Conservation (phyloP, 2,329 filamentous ascomycete genomes). For the Colletotrichum echinochloae region DNA sequence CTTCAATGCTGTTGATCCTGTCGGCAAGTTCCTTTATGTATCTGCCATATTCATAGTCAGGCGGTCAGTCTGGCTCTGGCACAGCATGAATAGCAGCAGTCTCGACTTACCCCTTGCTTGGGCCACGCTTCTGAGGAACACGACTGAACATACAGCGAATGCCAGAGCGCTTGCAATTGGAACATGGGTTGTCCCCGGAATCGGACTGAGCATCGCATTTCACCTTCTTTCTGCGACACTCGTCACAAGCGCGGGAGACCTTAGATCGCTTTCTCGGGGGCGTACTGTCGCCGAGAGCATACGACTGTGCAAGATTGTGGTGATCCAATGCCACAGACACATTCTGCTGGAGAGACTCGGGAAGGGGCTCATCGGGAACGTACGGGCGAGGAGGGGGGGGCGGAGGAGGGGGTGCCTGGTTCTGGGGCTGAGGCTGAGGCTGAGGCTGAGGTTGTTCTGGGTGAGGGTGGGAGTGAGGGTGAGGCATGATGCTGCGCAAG, state of each 20-base stretch:
- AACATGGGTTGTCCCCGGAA: conserved; percentile 78
- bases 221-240: conserved; percentile 90
- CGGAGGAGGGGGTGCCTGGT: conserved; percentile 28
- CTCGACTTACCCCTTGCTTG: conserved; percentile 81
- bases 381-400: conserved; percentile 47
- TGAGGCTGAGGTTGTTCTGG: conserved; percentile 38
- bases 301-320: conserved; percentile 51
- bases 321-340: conserved; percentile 50
- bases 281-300: conserved; percentile 66
- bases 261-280: conserved; percentile 84
- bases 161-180: conserved; percentile 82
- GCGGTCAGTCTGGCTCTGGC: background rate
- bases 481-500: conserved; percentile 59
- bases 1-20: conserved; percentile 84
- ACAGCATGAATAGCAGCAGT: conserved; percentile 17
- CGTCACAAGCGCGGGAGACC: conserved; percentile 89
- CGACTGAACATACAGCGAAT: conserved; percentile 86
- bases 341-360: conserved; percentile 51
- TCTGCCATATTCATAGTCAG: conserved; percentile 53
- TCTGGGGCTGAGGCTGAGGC: conserved; percentile 41
- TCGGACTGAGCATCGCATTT: conserved; percentile 87
- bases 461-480: conserved; percentile 49
- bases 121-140: conserved; percentile 88
- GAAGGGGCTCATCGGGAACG: conserved; percentile 52
- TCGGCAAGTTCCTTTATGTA: conserved; percentile 95